Evolutionary conservation across 2,329 filamentous ascomycete species (phyloP).

Genomic region (Rachicladosporium sp.): DNA sequence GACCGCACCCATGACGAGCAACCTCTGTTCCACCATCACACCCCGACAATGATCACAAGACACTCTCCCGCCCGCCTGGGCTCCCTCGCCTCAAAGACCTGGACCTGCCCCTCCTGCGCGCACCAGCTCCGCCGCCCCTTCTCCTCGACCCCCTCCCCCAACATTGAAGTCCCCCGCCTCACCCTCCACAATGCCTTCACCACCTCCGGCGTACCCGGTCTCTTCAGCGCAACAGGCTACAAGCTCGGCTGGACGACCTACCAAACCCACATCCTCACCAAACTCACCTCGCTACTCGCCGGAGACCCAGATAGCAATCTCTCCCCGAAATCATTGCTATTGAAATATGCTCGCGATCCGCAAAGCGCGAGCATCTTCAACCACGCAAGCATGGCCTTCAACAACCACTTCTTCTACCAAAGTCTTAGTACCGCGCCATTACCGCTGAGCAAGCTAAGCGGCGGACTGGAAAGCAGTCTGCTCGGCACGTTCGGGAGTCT

Average conservation of each 20-base stretch:
- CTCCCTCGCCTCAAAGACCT: slow-evolving; percentile 12
- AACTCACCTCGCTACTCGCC: slow-evolving; percentile 60
- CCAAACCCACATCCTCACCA: slow-evolving; percentile 59
- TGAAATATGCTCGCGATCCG: slow-evolving; percentile 68
- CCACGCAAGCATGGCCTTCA: slow-evolving; percentile 90
- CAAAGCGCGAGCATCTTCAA: slow-evolving; percentile 75
- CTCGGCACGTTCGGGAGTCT: slow-evolving; percentile 65
- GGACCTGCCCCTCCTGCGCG: slow-evolving; percentile 21
- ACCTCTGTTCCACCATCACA: slow-evolving; percentile 3
- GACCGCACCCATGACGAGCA: not conserved
- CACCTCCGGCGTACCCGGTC: slow-evolving; percentile 46
- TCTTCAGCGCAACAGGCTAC: slow-evolving; percentile 60
- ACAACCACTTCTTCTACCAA: slow-evolving; percentile 77
- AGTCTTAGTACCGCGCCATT: slow-evolving; percentile 11
- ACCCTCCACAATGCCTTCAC: too few species aligned
- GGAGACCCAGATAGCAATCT: slow-evolving; percentile 56
- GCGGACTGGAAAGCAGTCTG: slow-evolving; percentile 46
- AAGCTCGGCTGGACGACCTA: slow-evolving; percentile 72
- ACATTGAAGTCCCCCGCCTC: too few species aligned
- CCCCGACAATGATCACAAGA: slow-evolving; percentile 20
- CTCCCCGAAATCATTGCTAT: slow-evolving; percentile 53
- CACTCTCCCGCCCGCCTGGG: slow-evolving; percentile 15
- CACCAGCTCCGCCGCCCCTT: not conserved
- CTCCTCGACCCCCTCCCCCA: not conserved
- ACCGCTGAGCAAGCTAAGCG: slow-evolving; percentile 41